Evolutionary conservation across 2,329 filamentous ascomycete genomes (phyloP).

Genomic region (Coniochaeta pulveracea): DNA sequence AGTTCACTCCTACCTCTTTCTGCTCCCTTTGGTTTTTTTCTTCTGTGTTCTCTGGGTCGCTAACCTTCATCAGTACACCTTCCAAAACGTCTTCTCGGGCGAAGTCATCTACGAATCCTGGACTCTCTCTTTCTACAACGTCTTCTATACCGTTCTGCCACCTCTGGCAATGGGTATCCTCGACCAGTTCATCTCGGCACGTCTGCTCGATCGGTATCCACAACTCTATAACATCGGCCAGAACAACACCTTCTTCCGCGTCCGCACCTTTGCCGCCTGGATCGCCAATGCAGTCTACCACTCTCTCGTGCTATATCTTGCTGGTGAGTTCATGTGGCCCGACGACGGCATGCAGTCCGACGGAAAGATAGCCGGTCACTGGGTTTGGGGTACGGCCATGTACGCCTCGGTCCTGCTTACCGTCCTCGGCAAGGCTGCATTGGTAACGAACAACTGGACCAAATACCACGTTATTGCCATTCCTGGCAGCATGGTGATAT

Average conservation of each 20-base stretch:
- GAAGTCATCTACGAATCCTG: conserved; percentile 98
- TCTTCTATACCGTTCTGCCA: conserved; percentile 90
- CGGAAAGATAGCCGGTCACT: conserved; percentile 79
- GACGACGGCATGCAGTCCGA: conserved; percentile 68
- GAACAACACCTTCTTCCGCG: conserved; percentile 84
- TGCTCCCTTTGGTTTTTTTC: background rate
- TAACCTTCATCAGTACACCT: conserved; percentile 59
- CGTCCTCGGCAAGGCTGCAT: conserved; percentile 84
- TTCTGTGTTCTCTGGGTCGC: too few species aligned
- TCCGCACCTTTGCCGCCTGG: conserved; percentile 89
- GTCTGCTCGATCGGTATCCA: conserved; percentile 86
- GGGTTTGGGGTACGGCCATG: conserved; percentile 94
- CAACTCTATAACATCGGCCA: conserved; percentile 92
- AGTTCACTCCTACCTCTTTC: conserved; percentile 20
- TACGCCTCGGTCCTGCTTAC: conserved; percentile 92
- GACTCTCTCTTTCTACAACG: conserved; percentile 99
- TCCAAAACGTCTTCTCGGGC: conserved; percentile 96
- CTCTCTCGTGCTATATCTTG: conserved; percentile 84
- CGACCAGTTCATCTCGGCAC: conserved; percentile 93
- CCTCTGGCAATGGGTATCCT: conserved; percentile 92
- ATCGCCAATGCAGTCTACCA: conserved; percentile 92
- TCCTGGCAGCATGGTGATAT: conserved; percentile 82
- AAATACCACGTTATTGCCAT: conserved; percentile 96
- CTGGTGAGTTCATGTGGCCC: conserved; percentile 70
- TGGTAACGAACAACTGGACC: conserved; percentile 97